These are phyloP conservation scores for Glomus cerebriforme DNA, from an alignment of 192 early-diverging fungal species.

Conservation along the genomic window DNA sequence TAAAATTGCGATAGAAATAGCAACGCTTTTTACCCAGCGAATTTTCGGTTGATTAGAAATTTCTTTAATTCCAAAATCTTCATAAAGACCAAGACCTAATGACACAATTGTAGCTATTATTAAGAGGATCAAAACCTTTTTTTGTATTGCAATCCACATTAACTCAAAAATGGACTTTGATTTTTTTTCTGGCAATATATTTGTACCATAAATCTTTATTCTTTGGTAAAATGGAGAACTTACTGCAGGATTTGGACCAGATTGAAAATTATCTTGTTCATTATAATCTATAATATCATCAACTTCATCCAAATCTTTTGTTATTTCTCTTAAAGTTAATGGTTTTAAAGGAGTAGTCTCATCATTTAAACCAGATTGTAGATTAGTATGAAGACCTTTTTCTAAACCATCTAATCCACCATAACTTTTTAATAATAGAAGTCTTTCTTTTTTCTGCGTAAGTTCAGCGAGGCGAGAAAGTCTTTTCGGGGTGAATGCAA, in stretches of 20 bases:
- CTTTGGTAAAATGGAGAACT: conserved; percentile 52
- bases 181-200: conserved; percentile 70
- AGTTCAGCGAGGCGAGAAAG: too few species aligned
- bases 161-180: conserved; percentile 69
- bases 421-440: conserved; percentile 40
- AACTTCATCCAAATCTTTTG: not conserved
- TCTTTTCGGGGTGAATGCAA: too few species aligned
- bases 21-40: conserved; percentile 85
- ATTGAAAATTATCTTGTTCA: not conserved
- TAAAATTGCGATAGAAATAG: conserved; percentile 76
- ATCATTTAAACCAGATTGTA: conserved; percentile 46
- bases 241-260: not conserved
- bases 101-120: conserved; percentile 76
- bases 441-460: conserved; percentile 39
- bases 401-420: conserved; percentile 56
- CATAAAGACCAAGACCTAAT: conserved; percentile 77
- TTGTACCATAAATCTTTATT: conserved; percentile 63
- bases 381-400: conserved; percentile 49
- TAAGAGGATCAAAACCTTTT: conserved; percentile 80
- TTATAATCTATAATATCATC: not conserved
- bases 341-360: not conserved
- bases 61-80: conserved; percentile 58
- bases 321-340: conserved; percentile 12
- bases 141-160: conserved; percentile 81
- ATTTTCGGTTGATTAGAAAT: conserved; percentile 53